phyloP scores from a whole-genome alignment of 139 green algal genomes.

The Closterium sp. region DNA sequence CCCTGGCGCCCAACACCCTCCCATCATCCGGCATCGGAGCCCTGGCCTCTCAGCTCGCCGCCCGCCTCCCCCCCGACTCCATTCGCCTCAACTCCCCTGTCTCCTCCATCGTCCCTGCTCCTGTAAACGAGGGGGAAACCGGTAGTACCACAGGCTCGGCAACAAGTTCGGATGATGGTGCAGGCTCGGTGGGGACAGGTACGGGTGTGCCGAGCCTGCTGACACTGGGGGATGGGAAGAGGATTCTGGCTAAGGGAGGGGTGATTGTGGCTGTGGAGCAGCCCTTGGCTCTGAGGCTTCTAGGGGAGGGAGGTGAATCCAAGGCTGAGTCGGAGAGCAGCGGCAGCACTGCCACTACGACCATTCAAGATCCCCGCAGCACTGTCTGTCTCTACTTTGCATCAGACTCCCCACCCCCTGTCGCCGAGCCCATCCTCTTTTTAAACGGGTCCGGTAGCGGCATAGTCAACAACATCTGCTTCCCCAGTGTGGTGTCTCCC shows the following conservation, averaged over 20 bases:
- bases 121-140: neutral
- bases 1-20: conserved; percentile 82
- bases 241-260: conserved; percentile 14
- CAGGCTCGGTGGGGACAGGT: too few species aligned
- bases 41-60: conserved; percentile 69
- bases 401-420: neutral
- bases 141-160: neutral
- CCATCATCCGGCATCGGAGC: conserved; percentile 85
- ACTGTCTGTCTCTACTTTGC: conserved; percentile 52
- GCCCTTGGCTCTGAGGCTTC: conserved; percentile 5
- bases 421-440: conserved; percentile 80
- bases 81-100: conserved; percentile 61
- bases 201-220: too few species aligned
- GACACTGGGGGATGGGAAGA: conserved; percentile 4
- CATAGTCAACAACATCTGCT: conserved; percentile 95
- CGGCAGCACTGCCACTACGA: neutral
- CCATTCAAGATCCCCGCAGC: conserved; percentile 4
- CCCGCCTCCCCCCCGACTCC: conserved; percentile 47
- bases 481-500: conserved; percentile 73
- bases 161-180: neutral
- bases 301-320: neutral
- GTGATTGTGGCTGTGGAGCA: conserved; percentile 52
- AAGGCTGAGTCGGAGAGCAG: neutral
- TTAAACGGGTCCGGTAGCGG: conserved; percentile 77
- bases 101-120: neutral